Conservation (phyloP, 176 grass and related monocot species). For the Oryza meridionalis region DNA sequence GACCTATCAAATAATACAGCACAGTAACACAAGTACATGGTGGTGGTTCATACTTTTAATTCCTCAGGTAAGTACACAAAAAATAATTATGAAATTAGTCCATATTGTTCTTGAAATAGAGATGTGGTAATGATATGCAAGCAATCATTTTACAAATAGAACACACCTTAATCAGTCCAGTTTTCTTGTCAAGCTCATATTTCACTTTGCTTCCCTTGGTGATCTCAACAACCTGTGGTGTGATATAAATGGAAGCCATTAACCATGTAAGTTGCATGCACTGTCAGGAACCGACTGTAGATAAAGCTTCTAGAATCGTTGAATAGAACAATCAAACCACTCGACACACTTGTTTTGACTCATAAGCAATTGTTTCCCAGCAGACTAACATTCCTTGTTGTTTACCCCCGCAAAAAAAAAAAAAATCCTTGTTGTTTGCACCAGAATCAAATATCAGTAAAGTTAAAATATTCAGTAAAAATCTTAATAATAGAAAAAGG, state of each 20-base stretch:
- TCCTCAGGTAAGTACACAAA: background rate
- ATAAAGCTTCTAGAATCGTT: background rate
- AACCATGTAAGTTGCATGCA: background rate
- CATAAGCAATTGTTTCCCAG: background rate
- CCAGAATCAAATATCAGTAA: background rate
- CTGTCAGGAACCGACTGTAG: background rate
- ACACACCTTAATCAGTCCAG: constrained; percentile 69
- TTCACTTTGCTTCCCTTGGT: constrained; percentile 85
- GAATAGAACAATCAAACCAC: background rate
- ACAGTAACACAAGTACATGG: constrained; percentile 1
- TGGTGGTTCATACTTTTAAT: background rate
- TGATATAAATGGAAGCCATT: background rate
- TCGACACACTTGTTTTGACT: background rate
- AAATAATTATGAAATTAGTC: background rate
- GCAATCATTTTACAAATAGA: constrained; percentile 11
- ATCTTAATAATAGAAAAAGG: background rate
- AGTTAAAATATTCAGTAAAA: background rate
- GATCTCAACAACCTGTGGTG: constrained; percentile 70
- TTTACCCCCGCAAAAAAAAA: no score
- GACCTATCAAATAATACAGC: background rate
- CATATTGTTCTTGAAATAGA: background rate
- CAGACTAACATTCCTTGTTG: background rate
- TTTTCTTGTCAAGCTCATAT: constrained; percentile 89
- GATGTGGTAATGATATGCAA: background rate
- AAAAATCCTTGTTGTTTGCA: background rate